Evolutionary conservation across 306 rosid genomes (phyloP), one percentile per base, ranked within the genome.

Genomic region (Urtica urens): DNA sequence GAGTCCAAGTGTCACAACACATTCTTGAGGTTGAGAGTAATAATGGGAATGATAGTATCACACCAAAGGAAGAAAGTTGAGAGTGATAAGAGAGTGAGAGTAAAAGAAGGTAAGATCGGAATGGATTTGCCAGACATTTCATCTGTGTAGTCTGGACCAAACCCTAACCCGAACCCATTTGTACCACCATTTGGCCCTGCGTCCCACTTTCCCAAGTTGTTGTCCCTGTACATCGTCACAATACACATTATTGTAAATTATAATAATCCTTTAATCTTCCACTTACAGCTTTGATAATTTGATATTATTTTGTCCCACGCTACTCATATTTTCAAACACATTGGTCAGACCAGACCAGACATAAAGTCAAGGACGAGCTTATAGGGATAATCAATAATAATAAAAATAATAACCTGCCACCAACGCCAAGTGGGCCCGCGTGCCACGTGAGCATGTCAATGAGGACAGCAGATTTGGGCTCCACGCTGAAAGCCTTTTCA

Each of bases 391-490:
- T 33, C n/a, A 47, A 35, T 1, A 51, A 43, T 10, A 22, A 4
- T 33, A 40, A 28, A 25, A 15, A 18, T 8, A 24, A 15, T 17
- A 38, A 83, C 96, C 93, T 77, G 51, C 93, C 79, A 58, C 83
- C 83, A 37, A 80, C 81, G 3, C 92, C 84, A 4, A 88, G 93
- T 20, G 81, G 86, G 21, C 94, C 96, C 2, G 94, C 74, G 27
- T 78, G 58, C 74, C 71, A 48, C n/a, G 81, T 78, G 27, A 88
- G 81, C 7, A 53, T 54, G 14, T 83, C 75, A 23, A 87, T 75
- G 1, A 78, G 70, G 17, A 78, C 76, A 0, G 66, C 93, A 1
- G 83, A 63, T 51, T 76, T 79, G 2, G 96, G 94, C 43, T 81
- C 83, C 15, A 68, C 73, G 30, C 94, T 83, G n/a, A 66, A 88